phyloP scores from a whole-genome alignment of 768 basidiomycete genomes.

The Mycena kentingensis region DNA sequence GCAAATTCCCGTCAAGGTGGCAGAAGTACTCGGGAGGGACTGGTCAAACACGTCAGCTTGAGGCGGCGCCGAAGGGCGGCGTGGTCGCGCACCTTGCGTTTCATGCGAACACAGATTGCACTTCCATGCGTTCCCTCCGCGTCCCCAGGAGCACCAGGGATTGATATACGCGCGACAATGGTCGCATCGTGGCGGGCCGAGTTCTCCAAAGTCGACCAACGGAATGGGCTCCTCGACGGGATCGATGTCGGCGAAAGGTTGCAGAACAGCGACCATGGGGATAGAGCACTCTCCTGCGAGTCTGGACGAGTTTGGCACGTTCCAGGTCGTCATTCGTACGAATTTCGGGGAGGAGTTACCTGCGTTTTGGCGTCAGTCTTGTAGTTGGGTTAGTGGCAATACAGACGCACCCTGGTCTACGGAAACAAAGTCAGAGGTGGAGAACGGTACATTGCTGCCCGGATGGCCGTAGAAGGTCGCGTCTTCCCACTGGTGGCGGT shows the following conservation, averaged over 20 bases:
- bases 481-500: conserved; percentile 77
- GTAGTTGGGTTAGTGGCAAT: not conserved
- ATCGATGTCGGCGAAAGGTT: conserved; percentile 87
- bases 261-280: conserved; percentile 82
- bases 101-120: conserved; percentile 89
- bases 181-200: conserved; percentile 82
- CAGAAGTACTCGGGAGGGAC: conserved; percentile 84
- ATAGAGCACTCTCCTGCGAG: conserved; percentile 81
- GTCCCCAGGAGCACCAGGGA: conserved; percentile 86
- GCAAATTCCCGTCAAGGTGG: conserved; percentile 74
- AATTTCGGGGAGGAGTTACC: conserved; percentile 92
- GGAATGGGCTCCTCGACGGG: conserved; percentile 80
- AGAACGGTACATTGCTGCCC: conserved; percentile 69
- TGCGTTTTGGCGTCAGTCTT: conserved; percentile 22
- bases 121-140: conserved; percentile 83
- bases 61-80: not conserved
- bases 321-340: conserved; percentile 87
- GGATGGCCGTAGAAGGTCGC: conserved; percentile 63
- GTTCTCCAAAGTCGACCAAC: conserved; percentile 66
- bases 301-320: conserved; percentile 76
- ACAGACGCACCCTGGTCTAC: conserved; percentile 77
- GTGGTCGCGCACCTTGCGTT: conserved; percentile 73
- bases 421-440: conserved; percentile 86
- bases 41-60: conserved; percentile 31
- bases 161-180: conserved; percentile 90